phyloP scores from a whole-genome alignment of 345 rosid genomes.

The Streptanthus diversifolius region DNA sequence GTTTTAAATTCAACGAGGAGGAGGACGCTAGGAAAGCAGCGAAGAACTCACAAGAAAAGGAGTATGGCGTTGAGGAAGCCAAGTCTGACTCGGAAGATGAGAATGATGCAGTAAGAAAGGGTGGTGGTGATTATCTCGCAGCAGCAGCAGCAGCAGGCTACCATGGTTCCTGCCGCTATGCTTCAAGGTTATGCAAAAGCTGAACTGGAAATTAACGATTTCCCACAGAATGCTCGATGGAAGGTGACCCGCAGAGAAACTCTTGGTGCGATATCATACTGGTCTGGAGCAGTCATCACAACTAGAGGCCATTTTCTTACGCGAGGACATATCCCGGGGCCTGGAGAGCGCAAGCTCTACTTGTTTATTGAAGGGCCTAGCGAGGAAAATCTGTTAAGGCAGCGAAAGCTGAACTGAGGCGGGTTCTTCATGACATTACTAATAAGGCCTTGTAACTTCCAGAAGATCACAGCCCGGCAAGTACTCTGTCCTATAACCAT shows the following conservation, averaged over 20 bases:
- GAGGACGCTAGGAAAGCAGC: conserved; percentile 30
- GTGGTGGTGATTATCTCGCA: neutral
- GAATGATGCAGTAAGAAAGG: conserved; percentile 57
- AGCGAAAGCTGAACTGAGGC: conserved; percentile 71
- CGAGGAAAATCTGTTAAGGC: conserved; percentile 71
- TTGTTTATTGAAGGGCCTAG: conserved; percentile 78
- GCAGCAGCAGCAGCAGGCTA: neutral
- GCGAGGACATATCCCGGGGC: conserved; percentile 49
- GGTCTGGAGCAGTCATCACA: conserved; percentile 84
- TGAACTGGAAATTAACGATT: conserved; percentile 80
- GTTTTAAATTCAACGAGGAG: conserved; percentile 34
- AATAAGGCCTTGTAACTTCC: conserved; percentile 59
- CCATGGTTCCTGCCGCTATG: neutral
- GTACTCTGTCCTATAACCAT: conserved; percentile 63
- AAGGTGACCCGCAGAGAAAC: conserved; percentile 88
- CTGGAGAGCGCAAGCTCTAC: conserved; percentile 79
- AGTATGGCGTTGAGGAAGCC: conserved; percentile 86
- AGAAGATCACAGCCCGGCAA: conserved; percentile 75
- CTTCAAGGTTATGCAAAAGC: conserved; percentile 49
- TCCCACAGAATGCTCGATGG: conserved; percentile 88
- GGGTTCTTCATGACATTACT: conserved; percentile 69
- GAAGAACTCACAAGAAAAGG: conserved; percentile 81
- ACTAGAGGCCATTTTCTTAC: conserved; percentile 67
- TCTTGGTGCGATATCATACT: conserved; percentile 69
- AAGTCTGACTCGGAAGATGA: conserved; percentile 86